These are phyloP conservation scores for Termitomyces sp. DNA, from an alignment of 768 basidiomycete species.

Conservation along the genomic window DNA sequence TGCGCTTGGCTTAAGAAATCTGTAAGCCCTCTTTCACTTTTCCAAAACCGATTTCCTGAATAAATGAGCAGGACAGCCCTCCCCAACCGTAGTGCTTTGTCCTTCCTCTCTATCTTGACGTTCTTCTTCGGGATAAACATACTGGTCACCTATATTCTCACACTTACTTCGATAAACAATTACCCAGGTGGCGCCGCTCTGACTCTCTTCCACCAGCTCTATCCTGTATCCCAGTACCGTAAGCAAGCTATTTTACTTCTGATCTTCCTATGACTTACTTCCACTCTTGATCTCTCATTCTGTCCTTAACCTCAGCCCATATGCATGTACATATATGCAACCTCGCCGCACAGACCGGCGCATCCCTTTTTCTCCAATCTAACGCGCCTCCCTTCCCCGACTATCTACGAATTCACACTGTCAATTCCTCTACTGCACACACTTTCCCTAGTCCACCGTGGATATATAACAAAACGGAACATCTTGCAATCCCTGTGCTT, in stretches of 20 bases:
- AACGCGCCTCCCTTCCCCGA: constrained; percentile 47
- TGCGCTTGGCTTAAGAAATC: constrained; percentile 51
- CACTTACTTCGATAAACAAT: constrained; percentile 60
- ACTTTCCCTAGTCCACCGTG: constrained; percentile 28
- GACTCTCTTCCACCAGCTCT: constrained; percentile 48
- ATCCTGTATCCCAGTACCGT: constrained; percentile 17
- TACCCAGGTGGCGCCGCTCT: constrained; percentile 89
- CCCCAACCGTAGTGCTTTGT: constrained; percentile 44
- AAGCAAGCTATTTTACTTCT: background rate
- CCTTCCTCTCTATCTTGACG: constrained; percentile 34
- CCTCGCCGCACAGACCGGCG: constrained; percentile 84
- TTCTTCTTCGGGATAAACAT: constrained; percentile 50
- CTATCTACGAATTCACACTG: constrained; percentile 6
- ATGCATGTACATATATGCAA: constrained; percentile 74
- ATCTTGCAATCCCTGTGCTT: constrained; percentile 36
- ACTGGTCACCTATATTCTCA: constrained; percentile 40
- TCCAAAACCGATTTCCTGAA: background rate
- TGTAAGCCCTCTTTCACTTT: constrained; percentile 43
- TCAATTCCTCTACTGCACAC: background rate
- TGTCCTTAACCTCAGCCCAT: constrained; percentile 11
- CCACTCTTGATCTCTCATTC: background rate
- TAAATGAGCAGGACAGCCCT: constrained; percentile 32
- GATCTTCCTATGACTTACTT: background rate
- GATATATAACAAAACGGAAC: constrained; percentile 84
- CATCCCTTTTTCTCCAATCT: constrained; percentile 79